These are phyloP conservation scores for Angomonas deanei DNA, from an alignment of 208 protist genomes.

Conservation along the genomic window DNA sequence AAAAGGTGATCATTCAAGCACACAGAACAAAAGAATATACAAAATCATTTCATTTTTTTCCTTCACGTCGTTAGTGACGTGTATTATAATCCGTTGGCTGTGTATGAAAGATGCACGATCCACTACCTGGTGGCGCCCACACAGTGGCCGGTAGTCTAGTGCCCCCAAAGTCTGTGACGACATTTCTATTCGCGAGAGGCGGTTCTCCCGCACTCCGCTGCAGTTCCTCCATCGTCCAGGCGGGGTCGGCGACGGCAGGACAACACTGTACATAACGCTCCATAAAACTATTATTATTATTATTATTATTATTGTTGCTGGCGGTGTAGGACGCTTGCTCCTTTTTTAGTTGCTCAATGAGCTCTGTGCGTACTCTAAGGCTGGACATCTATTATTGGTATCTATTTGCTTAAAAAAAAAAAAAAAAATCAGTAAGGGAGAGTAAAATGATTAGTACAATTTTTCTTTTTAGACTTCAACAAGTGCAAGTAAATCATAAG, in stretches of 20 bases:
- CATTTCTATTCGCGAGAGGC: too few relatives aligned
- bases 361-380: slow-evolving; percentile 12
- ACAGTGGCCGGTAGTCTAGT: slow-evolving; percentile 41
- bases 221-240: slow-evolving; percentile 86
- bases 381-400: neutral
- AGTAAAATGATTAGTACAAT: neutral
- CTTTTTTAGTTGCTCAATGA: slow-evolving; percentile 19
- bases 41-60: neutral
- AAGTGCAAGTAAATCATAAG: too few relatives aligned
- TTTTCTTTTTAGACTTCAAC: neutral
- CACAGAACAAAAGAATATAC: neutral
- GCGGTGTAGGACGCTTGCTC: neutral
- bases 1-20: too few relatives aligned
- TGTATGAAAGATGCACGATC: slow-evolving; percentile 62
- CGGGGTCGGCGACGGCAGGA: slow-evolving; percentile 40
- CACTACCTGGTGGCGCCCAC: slow-evolving; percentile 59
- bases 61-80: neutral
- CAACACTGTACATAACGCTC: slow-evolving; percentile 30
- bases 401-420: slow-evolving; percentile 11
- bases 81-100: slow-evolving; percentile 27
- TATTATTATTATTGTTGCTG: neutral
- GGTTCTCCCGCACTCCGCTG: slow-evolving; percentile 28
- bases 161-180: slow-evolving; percentile 45
- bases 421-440: slow-evolving; percentile 2
- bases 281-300: neutral